phyloP scores from a whole-genome alignment of 1,284 basidiomycete genomes.

The Pyrrhoderma noxium region DNA sequence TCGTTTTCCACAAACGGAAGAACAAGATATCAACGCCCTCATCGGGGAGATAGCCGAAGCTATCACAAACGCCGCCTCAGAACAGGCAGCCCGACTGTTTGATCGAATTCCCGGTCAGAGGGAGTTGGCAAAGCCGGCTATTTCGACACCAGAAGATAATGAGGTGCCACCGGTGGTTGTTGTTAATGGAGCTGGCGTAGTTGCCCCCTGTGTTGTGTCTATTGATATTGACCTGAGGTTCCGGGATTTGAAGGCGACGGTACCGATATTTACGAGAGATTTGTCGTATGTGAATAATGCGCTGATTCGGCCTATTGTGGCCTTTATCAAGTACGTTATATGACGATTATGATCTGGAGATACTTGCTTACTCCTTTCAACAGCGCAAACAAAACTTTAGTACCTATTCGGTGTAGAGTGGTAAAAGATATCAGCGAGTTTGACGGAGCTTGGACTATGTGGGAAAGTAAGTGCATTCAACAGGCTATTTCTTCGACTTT shows the following conservation, averaged over 20 bases:
- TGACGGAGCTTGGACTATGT: slow-evolving; percentile 88
- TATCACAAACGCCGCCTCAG: slow-evolving; percentile 41
- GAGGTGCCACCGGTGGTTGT: slow-evolving; percentile 23
- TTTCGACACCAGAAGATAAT: slow-evolving; percentile 54
- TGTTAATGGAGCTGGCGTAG: slow-evolving; percentile 29
- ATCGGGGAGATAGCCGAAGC: slow-evolving; percentile 89
- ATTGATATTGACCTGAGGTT: slow-evolving; percentile 96
- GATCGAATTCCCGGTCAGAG: slow-evolving; percentile 86
- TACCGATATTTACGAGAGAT: slow-evolving; percentile 85
- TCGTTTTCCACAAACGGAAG: slow-evolving; percentile 83
- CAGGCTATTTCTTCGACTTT: too few relatives aligned
- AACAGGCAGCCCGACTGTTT: slow-evolving; percentile 42
- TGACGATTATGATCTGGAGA: slow-evolving; percentile 19
- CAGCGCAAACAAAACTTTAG: slow-evolving; percentile 84
- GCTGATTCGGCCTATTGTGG: slow-evolving; percentile 94
- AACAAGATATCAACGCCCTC: slow-evolving; percentile 81
- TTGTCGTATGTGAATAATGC: slow-evolving; percentile 92
- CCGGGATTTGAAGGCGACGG: slow-evolving; percentile 91
- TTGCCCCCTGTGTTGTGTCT: slow-evolving; percentile 49
- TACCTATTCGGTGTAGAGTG: slow-evolving; percentile 86
- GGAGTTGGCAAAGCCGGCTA: slow-evolving; percentile 79
- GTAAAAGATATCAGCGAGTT: slow-evolving; percentile 76
- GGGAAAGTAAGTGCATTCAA: slow-evolving; percentile 61
- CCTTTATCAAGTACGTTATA: slow-evolving; percentile 86
- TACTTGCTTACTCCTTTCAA: neutral